These are phyloP conservation scores for Hanseniaspora pseudoguilliermondii DNA, from an alignment of 805 yeast species.

Conservation along the genomic window DNA sequence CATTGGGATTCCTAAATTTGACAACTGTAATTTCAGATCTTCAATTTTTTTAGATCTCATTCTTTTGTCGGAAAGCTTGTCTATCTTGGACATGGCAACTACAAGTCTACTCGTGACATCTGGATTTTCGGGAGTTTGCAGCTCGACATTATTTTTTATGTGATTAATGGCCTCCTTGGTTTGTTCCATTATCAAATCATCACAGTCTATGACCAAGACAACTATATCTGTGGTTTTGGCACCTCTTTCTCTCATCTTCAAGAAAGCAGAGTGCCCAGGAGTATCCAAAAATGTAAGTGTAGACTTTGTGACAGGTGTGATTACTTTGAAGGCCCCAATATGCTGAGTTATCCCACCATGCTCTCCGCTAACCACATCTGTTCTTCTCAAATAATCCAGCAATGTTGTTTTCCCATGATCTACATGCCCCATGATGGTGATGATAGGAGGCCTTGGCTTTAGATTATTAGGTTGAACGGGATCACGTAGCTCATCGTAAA, in stretches of 20 bases:
- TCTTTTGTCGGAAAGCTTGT: constrained; percentile 33
- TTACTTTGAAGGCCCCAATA: constrained; percentile 89
- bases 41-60: constrained; percentile 50
- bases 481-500: constrained; percentile 48
- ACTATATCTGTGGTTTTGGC: constrained; percentile 89
- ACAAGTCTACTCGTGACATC: constrained; percentile 40
- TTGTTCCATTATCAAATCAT: constrained; percentile 96
- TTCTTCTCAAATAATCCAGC: constrained; percentile 71
- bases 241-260: constrained; percentile 93
- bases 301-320: constrained; percentile 61
- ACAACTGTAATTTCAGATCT: constrained; percentile 63
- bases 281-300: constrained; percentile 85
- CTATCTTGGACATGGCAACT: constrained; percentile 89
- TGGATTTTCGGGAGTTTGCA: constrained; percentile 27
- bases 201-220: constrained; percentile 87
- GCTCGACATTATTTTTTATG: constrained; percentile 54
- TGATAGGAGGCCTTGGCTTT: constrained; percentile 77
- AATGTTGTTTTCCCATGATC: constrained; percentile 97
- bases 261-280: constrained; percentile 95
- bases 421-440: constrained; percentile 97
- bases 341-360: constrained; percentile 97
- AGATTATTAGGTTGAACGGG: constrained; percentile 37
- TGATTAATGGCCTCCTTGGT: constrained; percentile 92
- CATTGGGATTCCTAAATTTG: constrained; percentile 64
- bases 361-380: constrained; percentile 71